Conservation (phyloP, 768 basidiomycete species). For the Podaxis sp. region DNA sequence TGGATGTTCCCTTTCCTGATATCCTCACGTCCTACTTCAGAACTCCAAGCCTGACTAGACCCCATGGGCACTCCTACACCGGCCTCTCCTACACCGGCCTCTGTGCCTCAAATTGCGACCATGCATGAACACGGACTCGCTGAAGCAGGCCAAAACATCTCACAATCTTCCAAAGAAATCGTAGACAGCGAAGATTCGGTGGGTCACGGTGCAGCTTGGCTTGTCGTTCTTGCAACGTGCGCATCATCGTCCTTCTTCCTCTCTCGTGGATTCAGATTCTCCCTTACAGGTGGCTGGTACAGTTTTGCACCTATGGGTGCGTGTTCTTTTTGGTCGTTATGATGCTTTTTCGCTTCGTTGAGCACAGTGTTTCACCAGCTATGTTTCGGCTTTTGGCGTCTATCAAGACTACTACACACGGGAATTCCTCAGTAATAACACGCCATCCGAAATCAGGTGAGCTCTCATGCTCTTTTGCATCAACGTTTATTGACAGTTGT, state of each 20-base stretch:
- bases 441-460: conserved; percentile 47
- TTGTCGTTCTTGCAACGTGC: conserved; percentile 44
- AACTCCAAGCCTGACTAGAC: not conserved
- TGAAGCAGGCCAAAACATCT: not conserved
- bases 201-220: conserved; percentile 28
- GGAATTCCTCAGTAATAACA: conserved; percentile 34
- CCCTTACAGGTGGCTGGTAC: conserved; percentile 36
- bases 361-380: conserved; percentile 26
- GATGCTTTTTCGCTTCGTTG: conserved; percentile 8
- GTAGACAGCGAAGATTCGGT: not conserved
- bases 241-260: conserved; percentile 18
- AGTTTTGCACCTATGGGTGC: conserved; percentile 49
- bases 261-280: not conserved
- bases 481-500: conserved; percentile 11
- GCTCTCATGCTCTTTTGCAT: conserved; percentile 4
- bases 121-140: not conserved
- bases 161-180: not conserved
- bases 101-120: not conserved
- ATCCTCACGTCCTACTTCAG: not conserved
- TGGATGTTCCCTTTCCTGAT: not conserved
- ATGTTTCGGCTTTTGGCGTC: conserved; percentile 45
- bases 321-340: conserved; percentile 7
- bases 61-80: not conserved
- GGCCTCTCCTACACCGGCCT: not conserved
- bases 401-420: conserved; percentile 50